Base-by-base conservation (phyloP, 495 filamentous ascomycete species). In the Hypoxylon fragiforme region DNA sequence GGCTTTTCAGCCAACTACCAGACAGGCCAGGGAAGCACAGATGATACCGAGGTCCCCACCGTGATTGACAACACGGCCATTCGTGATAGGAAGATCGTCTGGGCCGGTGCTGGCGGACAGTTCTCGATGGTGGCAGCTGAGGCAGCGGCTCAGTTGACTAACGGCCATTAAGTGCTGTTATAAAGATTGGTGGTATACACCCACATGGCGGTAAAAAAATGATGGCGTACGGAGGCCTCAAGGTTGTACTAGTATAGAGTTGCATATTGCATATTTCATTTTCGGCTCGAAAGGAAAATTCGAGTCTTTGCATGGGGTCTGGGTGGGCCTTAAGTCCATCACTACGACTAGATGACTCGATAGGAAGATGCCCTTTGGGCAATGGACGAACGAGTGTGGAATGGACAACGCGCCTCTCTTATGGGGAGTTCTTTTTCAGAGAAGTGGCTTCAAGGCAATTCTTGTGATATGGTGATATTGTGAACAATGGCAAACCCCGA, bases 1-100 rank as follows among this genome's bases (percentile, higher is more conserved):
- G 86, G 86, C 0, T 87, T 86, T 67, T 80, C 75, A n/a, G 71
- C 71, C 8, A 81, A 78, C 43, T 85, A 82, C 56, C 85, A 88
- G 67, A 81, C 81, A n/a, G 85, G 85, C 1, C 77, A 75, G 26
- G 82, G 81, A 0, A 75, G 71, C 7, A 71, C 63, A 2, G 79
- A 81, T 7, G 81, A 84, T 52, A 66, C 87, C 18, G 63, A 76
- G 30, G 54, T 73, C 9, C 78, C 84, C 0, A 85, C 77, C 0
- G 47, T 74, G 20, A 79, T 89, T 37, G 76, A 81, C 51, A 85
- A 85, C 57, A 78, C 73, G 0, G 81, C 83, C 4, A 73, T 85
- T 9, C 70, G 70, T 14, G 82, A 70, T 12, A 69, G 78, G 49
- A 69, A 73, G 46, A 68, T 89, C 30, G 66, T 73, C 8, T 81